Percentiles rank a stretch among this genome's conserved stretches.
These are phyloP conservation scores for Solanum chiquidenum DNA, from an alignment of 257 asterid genomes.

Conservation along the genomic window DNA sequence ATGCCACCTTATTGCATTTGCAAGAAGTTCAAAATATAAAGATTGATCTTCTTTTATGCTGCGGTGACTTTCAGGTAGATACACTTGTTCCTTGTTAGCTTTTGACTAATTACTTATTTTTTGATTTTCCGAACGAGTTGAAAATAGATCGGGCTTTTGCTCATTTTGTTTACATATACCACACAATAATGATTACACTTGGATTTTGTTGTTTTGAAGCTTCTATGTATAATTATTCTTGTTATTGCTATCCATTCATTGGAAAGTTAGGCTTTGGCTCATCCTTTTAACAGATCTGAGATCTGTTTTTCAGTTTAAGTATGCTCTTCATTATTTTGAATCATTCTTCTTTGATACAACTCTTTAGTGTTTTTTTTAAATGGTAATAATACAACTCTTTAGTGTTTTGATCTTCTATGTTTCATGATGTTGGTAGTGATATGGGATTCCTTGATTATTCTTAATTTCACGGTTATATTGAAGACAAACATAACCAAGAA, in stretches of 20 bases:
- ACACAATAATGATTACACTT: not conserved
- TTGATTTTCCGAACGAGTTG: not conserved
- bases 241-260: not conserved
- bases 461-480: not conserved
- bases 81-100: not conserved
- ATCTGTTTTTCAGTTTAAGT: not conserved
- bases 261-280: not conserved
- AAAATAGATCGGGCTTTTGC: not conserved
- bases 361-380: not conserved
- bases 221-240: not conserved
- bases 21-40: slow-evolving; percentile 64
- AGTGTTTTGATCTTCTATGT: not conserved
- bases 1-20: slow-evolving; percentile 60
- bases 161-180: not conserved
- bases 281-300: not conserved
- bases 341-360: not conserved
- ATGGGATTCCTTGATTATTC: not conserved
- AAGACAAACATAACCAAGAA: not conserved
- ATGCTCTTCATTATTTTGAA: not conserved
- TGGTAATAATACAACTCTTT: not conserved
- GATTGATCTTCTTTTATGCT: slow-evolving; percentile 87
- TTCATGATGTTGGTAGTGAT: not conserved
- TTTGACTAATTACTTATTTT: not conserved
- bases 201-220: not conserved
- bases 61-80: slow-evolving; percentile 94